Conservation (phyloP, 1,139 yeast species). For the Diutina scorzettiae region DNA sequence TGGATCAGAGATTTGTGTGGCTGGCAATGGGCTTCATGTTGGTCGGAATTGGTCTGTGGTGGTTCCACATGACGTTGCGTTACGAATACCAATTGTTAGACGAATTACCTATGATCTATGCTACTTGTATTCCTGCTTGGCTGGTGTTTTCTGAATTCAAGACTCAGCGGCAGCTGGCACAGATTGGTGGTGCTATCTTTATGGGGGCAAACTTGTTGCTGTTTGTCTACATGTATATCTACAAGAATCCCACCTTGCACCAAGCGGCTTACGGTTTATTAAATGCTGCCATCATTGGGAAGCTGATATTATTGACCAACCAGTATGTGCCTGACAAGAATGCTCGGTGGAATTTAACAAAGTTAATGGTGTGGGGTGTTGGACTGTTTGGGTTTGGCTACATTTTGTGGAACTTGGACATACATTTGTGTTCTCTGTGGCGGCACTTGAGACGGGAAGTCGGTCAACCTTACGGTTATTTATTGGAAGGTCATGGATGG, state of each 20-base stretch:
- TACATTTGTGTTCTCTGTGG: conserved; percentile 62
- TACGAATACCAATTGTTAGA: conserved; percentile 86
- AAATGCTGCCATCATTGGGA: conserved; percentile 48
- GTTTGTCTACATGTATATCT: conserved; percentile 45
- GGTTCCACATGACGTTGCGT: conserved; percentile 88
- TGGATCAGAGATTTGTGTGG: conserved; percentile 60
- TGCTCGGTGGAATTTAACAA: conserved; percentile 37
- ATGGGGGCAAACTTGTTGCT: conserved; percentile 46
- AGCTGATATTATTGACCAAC: conserved; percentile 40
- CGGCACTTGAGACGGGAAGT: conserved; percentile 47
- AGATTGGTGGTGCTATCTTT: conserved; percentile 42
- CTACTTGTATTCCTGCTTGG: conserved; percentile 93
- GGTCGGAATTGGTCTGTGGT: conserved; percentile 90
- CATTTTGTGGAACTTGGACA: conserved; percentile 76
- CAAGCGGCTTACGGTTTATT: conserved; percentile 65
- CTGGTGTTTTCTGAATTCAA: conserved; percentile 63
- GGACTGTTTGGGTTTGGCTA: conserved; percentile 63
- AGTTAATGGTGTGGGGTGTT: conserved; percentile 49
- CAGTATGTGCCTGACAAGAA: conserved; percentile 35
- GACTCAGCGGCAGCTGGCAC: conserved; percentile 11
- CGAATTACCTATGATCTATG: conserved; percentile 96
- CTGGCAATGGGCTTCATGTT: conserved; percentile 70
- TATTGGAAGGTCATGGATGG: conserved; percentile 95
- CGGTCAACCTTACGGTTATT: conserved; percentile 81
- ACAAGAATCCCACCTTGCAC: conserved; percentile 76